Evolutionary conservation across 2,329 filamentous ascomycete genomes (phyloP).

Genomic region (Mycosphaerella sp.): DNA sequence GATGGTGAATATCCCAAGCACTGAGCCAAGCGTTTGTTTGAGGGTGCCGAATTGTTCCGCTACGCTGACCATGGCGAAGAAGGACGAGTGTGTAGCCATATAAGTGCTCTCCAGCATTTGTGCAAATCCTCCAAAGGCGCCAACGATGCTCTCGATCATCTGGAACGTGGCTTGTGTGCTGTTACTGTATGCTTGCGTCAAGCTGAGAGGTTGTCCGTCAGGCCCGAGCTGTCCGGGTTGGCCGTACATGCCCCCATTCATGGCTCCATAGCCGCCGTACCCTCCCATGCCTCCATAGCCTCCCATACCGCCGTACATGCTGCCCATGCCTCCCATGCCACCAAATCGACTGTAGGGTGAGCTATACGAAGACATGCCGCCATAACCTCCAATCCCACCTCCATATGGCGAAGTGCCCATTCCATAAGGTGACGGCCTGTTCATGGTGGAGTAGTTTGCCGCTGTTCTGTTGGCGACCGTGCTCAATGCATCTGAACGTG

Average conservation of each 20-base stretch:
- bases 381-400: slow-evolving; percentile 35
- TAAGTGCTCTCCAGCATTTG: slow-evolving; percentile 99
- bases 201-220: slow-evolving; percentile 79
- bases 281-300: slow-evolving; percentile 16
- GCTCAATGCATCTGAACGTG: slow-evolving; percentile 70
- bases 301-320: slow-evolving; percentile 11
- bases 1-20: slow-evolving; percentile 90
- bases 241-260: slow-evolving; percentile 31
- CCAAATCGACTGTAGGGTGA: slow-evolving; percentile 46
- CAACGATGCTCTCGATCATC: slow-evolving; percentile 94
- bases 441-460: slow-evolving; percentile 61
- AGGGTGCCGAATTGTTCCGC: slow-evolving; percentile 95
- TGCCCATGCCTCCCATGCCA: slow-evolving; percentile 36
- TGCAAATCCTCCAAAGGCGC: slow-evolving; percentile 92
- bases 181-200: slow-evolving; percentile 92
- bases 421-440: slow-evolving; percentile 35
- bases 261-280: slow-evolving; percentile 32
- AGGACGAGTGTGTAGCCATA: slow-evolving; percentile 98
- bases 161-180: slow-evolving; percentile 96
- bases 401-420: slow-evolving; percentile 48
- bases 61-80: slow-evolving; percentile 98
- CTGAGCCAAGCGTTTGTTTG: slow-evolving; percentile 84
- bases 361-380: slow-evolving; percentile 35
- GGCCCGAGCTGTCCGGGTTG: slow-evolving; percentile 48
- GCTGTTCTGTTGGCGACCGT: slow-evolving; percentile 83